Base-by-base conservation (phyloP, 1,284 basidiomycete species). In the Moniliophthora roreri region DNA sequence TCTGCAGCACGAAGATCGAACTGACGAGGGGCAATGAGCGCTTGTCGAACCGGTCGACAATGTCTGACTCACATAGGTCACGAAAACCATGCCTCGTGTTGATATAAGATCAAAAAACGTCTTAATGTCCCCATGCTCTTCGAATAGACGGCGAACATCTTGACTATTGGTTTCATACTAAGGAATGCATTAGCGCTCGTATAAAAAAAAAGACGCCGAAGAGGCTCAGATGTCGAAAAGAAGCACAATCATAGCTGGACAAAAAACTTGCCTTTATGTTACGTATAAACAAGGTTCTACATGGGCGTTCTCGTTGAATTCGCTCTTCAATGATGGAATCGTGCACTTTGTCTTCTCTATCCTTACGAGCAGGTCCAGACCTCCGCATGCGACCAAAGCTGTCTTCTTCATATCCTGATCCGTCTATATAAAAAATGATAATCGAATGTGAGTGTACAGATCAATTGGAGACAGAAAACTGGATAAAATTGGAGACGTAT, bases 41-140 rank as follows among this genome's bases (percentile, higher is more conserved):
- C 26, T n/a, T 32, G 16, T 42, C 34, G 11, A 21, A 21, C 15
- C 20, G 24, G 28, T 20, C 40, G 48, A 46, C 45, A n/a, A 32
- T 34, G n/a, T n/a, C 37, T 18, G 11, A 82, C 94, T 82, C 74
- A 97, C 95, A 68, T 92, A 99, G 50, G 95, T 98, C 51, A 98
- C 89, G 71, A 99, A 99, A 4, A 96, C 90, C 89, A 99, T 95
- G 16, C 96, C 96, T 55, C 96, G 84, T 32, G 92, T 95, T 47
- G 85, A 82, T 58, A 98, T 92, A 28, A 98, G 76, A 70, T 99
- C 96, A 69, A 97, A 98, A 70, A 95, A 98, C 1, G 92, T 95
- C 73, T 94, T 94, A 74, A 98, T 91, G 67, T 95, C 93, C 55
- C 96, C 96, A 68, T 92, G 92, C 56, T 89, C 85, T 70, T 93